Evolutionary conservation across 2,329 filamentous ascomycete genomes (phyloP).

Genomic region (Colletotrichum sp.): DNA sequence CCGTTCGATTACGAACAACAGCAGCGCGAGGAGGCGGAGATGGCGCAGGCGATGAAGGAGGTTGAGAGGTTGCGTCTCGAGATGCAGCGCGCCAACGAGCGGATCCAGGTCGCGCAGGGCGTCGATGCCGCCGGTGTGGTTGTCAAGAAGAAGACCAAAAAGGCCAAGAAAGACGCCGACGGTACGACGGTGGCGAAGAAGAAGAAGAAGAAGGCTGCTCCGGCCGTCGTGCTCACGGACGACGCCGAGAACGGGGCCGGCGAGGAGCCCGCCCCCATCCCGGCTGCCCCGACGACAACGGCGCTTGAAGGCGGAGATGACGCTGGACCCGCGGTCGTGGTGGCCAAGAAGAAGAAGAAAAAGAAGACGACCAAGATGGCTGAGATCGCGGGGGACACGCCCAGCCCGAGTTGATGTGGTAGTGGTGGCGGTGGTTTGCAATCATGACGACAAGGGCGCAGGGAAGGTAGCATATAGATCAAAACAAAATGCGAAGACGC

Average conservation of each 20-base stretch:
- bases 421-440: not conserved
- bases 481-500: not conserved
- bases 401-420: not conserved
- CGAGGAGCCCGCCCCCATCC: not conserved
- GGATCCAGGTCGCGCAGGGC: constrained; percentile 73
- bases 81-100: constrained; percentile 83
- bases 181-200: constrained; percentile 45
- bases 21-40: constrained; percentile 82
- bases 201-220: constrained; percentile 50
- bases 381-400: constrained; percentile 9
- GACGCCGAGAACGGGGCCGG: constrained; percentile 9
- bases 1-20: constrained; percentile 66
- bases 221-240: constrained; percentile 29
- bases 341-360: constrained; percentile 46
- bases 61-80: constrained; percentile 85
- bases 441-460: not conserved
- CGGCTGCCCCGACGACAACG: not conserved
- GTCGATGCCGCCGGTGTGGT: constrained; percentile 68
- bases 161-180: constrained; percentile 49
- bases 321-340: constrained; percentile 23
- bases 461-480: not conserved
- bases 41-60: constrained; percentile 86
- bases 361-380: constrained; percentile 30
- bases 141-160: constrained; percentile 72
- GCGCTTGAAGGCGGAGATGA: not conserved